Evolutionary conservation across 2,329 filamentous ascomycete species (phyloP), one percentile per base, ranked within the genome.

Genomic region (Arthrobotrys entomopaga): DNA sequence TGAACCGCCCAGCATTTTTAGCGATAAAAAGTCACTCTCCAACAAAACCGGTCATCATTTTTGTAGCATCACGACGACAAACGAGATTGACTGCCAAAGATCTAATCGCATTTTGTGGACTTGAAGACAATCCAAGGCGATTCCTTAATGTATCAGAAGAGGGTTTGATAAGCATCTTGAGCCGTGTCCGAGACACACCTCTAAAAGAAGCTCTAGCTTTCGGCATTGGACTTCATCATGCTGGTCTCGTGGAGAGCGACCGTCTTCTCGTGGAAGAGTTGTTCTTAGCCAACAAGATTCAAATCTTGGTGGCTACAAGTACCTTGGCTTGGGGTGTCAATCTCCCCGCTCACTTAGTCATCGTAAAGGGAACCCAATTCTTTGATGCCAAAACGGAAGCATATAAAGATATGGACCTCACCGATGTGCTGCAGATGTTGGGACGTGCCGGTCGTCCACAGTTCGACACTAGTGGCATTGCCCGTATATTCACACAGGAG

Each of bases 361-460:
- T 99, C 0, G 96, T 99, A 73, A 99, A 99, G 81, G 95, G 95
- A 63, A 99, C 95, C 0, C 96, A 99, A 79, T 99, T 91, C 83
- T 99, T 96, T 80, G 95, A 99, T 79, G 95, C 95, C 43, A 99
- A 99, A 82, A 95, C 92, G 3, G 95, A 98, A 83, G 94, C 91
- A 0, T 99, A 99, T 83, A 95, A 92, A 80, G 96, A 99, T 81
- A 99, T 99, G 96, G 95, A 99, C 81, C 84, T 99, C 71, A 99
- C 95, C 0, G 95, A 99, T 82, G 95, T 99, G 34, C 84, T 99
- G 75, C 95, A 99, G 82, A 99, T 99, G 95, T 85, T 99, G 26
- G 95, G 95, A 78, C 90, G 95, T 82, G 95, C 95, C 11, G 95
- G 95, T 15, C 91, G 95, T 76, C 95, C 95, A 2, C 95, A 99